Evolutionary conservation across 176 grass and related monocot species (phyloP).

Genomic region (Lolium rigidum): DNA sequence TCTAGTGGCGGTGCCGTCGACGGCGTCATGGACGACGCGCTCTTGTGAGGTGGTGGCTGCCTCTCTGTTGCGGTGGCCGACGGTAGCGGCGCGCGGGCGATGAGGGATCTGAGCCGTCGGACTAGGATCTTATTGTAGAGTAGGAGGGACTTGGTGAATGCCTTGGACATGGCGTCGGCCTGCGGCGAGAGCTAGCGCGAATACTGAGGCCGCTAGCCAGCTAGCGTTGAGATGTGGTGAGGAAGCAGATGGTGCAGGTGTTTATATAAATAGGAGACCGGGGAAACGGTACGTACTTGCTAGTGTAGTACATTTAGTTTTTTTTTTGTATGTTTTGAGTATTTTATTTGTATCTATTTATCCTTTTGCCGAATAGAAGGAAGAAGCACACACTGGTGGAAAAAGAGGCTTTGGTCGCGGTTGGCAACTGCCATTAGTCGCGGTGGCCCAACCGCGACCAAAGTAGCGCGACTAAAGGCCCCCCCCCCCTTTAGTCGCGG

Average conservation of each 20-base stretch:
- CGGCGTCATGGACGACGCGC: background rate
- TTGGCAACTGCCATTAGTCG: too few relatives aligned
- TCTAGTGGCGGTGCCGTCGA: background rate
- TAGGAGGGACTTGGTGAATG: slow-evolving; percentile 52
- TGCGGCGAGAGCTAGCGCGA: background rate
- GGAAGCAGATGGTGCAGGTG: background rate
- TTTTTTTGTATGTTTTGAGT: too few relatives aligned
- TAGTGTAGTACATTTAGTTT: too few relatives aligned
- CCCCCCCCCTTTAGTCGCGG: too few relatives aligned
- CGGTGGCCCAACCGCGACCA: too few relatives aligned
- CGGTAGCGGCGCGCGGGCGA: slow-evolving; percentile 25
- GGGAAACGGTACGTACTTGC: too few relatives aligned
- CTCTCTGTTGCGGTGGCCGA: background rate
- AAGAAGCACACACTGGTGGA: background rate
- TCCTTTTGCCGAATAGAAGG: background rate
- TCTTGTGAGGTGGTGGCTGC: background rate
- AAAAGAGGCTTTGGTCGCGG: too few relatives aligned
- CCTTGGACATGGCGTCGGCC: slow-evolving; percentile 52
- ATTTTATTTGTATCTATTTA: too few relatives aligned
- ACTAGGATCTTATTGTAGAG: slow-evolving; percentile 48
- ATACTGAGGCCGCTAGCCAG: background rate
- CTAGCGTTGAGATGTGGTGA: background rate
- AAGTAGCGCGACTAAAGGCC: too few relatives aligned
- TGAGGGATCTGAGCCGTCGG: slow-evolving; percentile 51
- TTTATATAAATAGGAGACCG: background rate